Conservation (phyloP, 345 rosid genomes). For the Rhodamnia rubescens region DNA sequence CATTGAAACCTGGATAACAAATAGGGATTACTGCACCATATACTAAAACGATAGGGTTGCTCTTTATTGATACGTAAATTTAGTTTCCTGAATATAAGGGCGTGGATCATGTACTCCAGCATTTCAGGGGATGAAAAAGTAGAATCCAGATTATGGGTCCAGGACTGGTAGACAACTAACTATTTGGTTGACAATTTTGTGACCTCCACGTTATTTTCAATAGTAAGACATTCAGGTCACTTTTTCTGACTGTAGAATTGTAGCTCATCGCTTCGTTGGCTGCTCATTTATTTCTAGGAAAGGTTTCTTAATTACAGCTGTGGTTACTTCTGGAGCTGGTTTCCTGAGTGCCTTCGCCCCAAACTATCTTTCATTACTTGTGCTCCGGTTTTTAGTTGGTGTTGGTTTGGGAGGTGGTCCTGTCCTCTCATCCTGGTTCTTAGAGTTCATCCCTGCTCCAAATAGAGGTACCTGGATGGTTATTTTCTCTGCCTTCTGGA, state of each 20-base stretch:
- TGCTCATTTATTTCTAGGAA: constrained; percentile 32
- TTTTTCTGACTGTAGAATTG: not conserved
- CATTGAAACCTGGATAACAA: not conserved
- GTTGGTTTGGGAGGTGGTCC: constrained; percentile 94
- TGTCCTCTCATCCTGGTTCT: constrained; percentile 80
- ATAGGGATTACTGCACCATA: not conserved
- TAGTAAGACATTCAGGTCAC: not conserved
- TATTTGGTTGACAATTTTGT: not conserved
- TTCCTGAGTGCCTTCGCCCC: constrained; percentile 71
- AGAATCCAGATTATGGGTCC: not conserved
- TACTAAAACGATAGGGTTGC: not conserved
- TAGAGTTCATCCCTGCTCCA: constrained; percentile 90
- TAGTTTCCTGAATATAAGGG: not conserved
- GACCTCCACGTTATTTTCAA: not conserved
- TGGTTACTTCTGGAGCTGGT: constrained; percentile 70
- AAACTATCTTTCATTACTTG: constrained; percentile 41
- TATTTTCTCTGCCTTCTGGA: constrained; percentile 77
- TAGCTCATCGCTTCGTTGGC: not conserved
- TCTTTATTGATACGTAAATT: not conserved
- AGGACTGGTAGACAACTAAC: not conserved
- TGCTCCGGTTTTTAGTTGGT: constrained; percentile 73
- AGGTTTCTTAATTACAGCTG: constrained; percentile 77
- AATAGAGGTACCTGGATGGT: constrained; percentile 93
- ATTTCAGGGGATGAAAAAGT: not conserved
- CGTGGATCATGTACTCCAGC: not conserved